Evolutionary conservation across 2,329 filamentous ascomycete species (phyloP).

Genomic region (Sclerotinia spermophila): DNA sequence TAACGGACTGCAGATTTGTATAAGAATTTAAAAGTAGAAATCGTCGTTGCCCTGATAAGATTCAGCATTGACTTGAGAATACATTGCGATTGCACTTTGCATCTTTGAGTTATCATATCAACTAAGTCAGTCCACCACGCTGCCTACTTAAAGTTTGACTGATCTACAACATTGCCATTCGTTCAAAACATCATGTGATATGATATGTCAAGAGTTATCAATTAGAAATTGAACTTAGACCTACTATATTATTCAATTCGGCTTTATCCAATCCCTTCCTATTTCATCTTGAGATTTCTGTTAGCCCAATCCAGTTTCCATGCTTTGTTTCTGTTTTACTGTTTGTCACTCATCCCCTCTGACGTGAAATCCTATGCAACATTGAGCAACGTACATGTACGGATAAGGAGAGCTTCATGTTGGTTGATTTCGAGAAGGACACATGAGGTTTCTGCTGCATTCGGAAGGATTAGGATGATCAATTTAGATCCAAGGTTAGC

Average conservation of each 20-base stretch:
- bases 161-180: no score
- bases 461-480: no score
- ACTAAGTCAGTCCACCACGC: no score
- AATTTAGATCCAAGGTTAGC: rapidly evolving
- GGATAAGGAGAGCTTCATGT: no score
- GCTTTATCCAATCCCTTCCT: neutral
- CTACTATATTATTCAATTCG: neutral
- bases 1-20: neutral
- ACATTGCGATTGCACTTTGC: neutral
- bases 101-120: no score
- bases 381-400: no score
- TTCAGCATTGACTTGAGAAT: neutral
- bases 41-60: neutral
- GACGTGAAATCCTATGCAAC: neutral
- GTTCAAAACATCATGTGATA: no score
- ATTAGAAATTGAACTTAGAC: neutral
- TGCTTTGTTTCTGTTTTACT: neutral
- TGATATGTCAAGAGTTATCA: neutral
- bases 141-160: no score
- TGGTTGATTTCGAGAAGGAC: no score
- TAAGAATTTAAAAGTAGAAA: neutral
- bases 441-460: no score
- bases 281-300: neutral
- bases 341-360: neutral
- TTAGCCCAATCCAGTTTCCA: neutral